These are phyloP conservation scores for Viridothelium virens DNA, from an alignment of 495 filamentous ascomycete species.

Conservation along the genomic window DNA sequence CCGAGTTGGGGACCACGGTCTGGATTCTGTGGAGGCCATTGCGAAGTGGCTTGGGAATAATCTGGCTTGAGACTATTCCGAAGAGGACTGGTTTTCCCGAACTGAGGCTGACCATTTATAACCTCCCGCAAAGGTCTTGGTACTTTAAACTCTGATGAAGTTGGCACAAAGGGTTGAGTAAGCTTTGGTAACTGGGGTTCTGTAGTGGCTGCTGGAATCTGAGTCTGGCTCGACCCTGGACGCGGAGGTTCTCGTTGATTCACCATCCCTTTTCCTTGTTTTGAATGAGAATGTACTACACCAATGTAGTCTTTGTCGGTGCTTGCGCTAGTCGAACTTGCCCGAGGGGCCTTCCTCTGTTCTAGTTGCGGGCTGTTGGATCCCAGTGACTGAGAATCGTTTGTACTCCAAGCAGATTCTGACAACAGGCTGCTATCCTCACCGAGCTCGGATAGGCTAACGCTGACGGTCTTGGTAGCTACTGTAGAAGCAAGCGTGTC, in stretches of 20 bases:
- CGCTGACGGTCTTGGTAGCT: not conserved
- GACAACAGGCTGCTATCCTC: not conserved
- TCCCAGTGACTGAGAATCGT: not conserved
- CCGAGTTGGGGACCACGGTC: not conserved
- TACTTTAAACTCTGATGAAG: constrained; percentile 19
- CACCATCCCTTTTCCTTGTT: constrained; percentile 18
- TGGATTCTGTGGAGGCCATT: constrained; percentile 12
- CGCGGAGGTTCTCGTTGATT: constrained; percentile 20
- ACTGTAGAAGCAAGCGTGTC: not conserved
- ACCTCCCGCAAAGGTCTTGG: constrained; percentile 22
- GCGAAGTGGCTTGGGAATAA: constrained; percentile 19
- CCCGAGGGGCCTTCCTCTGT: not conserved
- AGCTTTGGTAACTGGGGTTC: constrained; percentile 32
- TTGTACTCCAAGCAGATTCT: not conserved
- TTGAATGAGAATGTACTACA: not conserved
- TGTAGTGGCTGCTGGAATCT: constrained; percentile 17
- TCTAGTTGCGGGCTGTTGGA: not conserved
- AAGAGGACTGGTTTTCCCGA: constrained; percentile 51
- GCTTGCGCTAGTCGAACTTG: not conserved
- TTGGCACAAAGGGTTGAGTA: constrained; percentile 18
- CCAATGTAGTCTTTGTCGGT: not conserved
- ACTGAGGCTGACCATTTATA: constrained; percentile 42
- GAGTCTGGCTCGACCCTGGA: constrained; percentile 16
- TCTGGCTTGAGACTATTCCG: constrained; percentile 32
- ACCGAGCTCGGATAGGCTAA: not conserved